A percentile compares a stretch with the other conserved stretches of the same genome.
These are phyloP conservation scores for Shiraia sp. DNA, from an alignment of 2,329 filamentous ascomycete genomes.

Conservation along the genomic window DNA sequence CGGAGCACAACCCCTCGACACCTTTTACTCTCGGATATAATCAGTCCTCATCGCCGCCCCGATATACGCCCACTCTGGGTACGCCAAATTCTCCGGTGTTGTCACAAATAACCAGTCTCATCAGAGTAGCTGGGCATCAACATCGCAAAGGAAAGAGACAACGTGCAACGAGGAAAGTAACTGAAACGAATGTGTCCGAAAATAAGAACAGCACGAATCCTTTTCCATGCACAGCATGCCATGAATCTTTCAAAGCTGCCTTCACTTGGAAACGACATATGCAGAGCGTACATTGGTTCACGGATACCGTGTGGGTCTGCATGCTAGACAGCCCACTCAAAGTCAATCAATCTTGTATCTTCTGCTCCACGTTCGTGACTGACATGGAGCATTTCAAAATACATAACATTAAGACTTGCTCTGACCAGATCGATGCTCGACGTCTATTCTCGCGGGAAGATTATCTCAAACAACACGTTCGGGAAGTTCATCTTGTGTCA, in stretches of 20 bases:
- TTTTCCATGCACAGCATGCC: conserved; percentile 14
- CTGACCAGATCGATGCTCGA: neutral
- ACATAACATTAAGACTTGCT: conserved; percentile 10
- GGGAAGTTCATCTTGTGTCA: conserved; percentile 6
- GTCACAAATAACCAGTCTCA: no score
- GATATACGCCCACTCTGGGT: no score
- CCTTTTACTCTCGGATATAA: no score
- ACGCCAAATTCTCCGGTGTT: no score
- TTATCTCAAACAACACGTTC: conserved; percentile 17
- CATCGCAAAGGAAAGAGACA: conserved; percentile 14
- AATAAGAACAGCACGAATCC: neutral
- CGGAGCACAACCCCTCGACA: no score
- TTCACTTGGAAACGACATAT: conserved; percentile 20
- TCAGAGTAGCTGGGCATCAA: no score
- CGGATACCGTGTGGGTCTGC: conserved; percentile 12
- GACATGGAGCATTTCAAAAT: conserved; percentile 7
- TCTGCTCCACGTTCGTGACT: conserved; percentile 8
- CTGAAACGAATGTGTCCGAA: neutral
- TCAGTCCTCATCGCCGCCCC: no score
- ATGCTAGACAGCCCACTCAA: conserved; percentile 7
- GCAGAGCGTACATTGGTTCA: conserved; percentile 8
- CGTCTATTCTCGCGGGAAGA: conserved; percentile 18
- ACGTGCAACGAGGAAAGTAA: conserved; percentile 1
- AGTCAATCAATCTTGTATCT: conserved; percentile 4
- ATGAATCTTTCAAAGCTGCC: conserved; percentile 7